These are phyloP conservation scores for Barbarea vulgaris DNA, from an alignment of 345 rosid species.

Conservation along the genomic window DNA sequence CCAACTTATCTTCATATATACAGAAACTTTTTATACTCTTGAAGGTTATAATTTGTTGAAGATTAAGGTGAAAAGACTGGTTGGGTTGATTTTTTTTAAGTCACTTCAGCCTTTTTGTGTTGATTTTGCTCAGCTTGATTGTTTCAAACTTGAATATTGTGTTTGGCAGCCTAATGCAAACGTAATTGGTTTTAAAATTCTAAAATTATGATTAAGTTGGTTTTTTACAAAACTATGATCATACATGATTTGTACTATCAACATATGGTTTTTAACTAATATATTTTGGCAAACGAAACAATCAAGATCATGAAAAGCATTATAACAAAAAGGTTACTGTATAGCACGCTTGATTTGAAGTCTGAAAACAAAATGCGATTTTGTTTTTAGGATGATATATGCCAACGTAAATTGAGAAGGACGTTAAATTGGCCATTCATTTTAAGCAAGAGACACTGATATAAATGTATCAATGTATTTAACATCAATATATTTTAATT, in stretches of 20 bases:
- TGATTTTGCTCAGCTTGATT: too few relatives aligned
- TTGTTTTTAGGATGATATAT: constrained; percentile 30
- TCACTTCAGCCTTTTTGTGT: too few relatives aligned
- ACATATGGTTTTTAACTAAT: neutral
- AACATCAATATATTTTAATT: neutral
- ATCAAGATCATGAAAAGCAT: constrained; percentile 15
- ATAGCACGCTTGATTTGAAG: constrained; percentile 27
- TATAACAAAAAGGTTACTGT: constrained; percentile 20
- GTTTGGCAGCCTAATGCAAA: too few relatives aligned
- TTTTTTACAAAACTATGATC: too few relatives aligned
- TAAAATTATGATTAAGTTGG: too few relatives aligned
- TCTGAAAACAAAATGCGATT: constrained; percentile 27
- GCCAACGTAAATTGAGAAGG: constrained; percentile 32
- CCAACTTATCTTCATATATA: neutral
- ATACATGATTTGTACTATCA: too few relatives aligned
- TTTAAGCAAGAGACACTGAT: constrained; percentile 30
- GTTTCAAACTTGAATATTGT: too few relatives aligned
- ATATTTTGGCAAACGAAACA: neutral
- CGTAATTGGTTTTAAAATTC: too few relatives aligned
- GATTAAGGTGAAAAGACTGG: neutral
- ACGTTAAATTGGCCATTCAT: constrained; percentile 37
- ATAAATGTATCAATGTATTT: neutral
- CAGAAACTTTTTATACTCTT: too few relatives aligned
- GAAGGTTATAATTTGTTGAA: neutral
- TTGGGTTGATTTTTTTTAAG: too few relatives aligned